These are phyloP conservation scores for Naumovozyma castellii DNA, from an alignment of 805 yeast species.

Conservation along the genomic window DNA sequence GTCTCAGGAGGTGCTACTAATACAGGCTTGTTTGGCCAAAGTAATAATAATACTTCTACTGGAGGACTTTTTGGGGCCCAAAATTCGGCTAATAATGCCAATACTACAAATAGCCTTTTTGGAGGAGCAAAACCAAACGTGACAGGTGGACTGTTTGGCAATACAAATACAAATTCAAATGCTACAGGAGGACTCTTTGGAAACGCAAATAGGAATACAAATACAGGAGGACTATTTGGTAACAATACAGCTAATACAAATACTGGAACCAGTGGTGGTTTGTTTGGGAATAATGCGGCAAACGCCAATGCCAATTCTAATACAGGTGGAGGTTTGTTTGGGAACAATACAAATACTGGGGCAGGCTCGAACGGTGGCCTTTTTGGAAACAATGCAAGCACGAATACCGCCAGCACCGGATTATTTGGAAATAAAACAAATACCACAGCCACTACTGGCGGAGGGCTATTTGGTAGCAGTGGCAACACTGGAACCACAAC, in stretches of 20 bases:
- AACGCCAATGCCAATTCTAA: not conserved
- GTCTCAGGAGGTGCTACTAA: not conserved
- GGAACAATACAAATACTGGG: conserved; percentile 9
- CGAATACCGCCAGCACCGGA: conserved; percentile 17
- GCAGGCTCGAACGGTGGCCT: conserved; percentile 11
- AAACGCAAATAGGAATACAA: conserved; percentile 8
- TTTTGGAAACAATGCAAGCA: conserved; percentile 20
- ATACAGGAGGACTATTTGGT: conserved; percentile 18
- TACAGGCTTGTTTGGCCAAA: conserved; percentile 14
- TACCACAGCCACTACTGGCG: conserved; percentile 13
- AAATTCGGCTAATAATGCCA: conserved; percentile 8
- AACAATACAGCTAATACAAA: conserved; percentile 13
- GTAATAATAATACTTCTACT: conserved; percentile 5
- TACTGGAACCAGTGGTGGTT: conserved; percentile 11
- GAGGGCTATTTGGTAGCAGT: conserved; percentile 31
- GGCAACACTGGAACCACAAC: conserved; percentile 7
- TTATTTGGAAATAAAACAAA: conserved; percentile 25
- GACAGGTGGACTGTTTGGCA: conserved; percentile 1
- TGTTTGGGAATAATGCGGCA: conserved; percentile 17
- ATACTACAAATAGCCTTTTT: not conserved
- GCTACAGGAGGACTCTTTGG: conserved; percentile 20
- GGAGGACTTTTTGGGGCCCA: conserved; percentile 1
- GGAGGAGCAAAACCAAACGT: no score
- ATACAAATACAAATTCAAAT: not conserved
- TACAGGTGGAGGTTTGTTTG: conserved; percentile 26